Base-by-base conservation (phyloP, 2,329 filamentous ascomycete genomes). In the Didymella arachidicola region DNA sequence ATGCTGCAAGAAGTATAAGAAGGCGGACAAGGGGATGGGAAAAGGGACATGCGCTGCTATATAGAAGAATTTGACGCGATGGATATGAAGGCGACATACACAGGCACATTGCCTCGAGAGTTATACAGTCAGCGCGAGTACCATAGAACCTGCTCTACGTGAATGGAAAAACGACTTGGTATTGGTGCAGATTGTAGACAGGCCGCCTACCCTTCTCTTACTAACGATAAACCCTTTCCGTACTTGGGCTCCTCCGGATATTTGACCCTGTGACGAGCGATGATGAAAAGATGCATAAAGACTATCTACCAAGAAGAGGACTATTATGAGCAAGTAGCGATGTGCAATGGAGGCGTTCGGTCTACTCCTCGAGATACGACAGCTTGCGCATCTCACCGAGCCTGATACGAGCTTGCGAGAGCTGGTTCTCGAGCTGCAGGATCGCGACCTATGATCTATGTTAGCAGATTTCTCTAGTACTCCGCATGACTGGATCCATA, bases 311-410 rank as follows among this genome's bases (percentile, higher is more conserved):
- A 43, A 29, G 41, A 54, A 47, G 45, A 50, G 27, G 19, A 53
- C n/a, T 27, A 32, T 7, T 36, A 39, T 41, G 39, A 53, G 32
- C 34, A 45, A 5, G 11, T 4, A 25, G 22, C 22, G 8, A 26
- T 27, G 41, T 25, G 25, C 16, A 12, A 19, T 32, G 19, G 29
- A 41, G n/a, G 19, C 10, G 6, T 27, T 10, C 8, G 11, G 27
- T 25, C 60, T 70, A 77, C 60, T 77, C 74, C 47, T 77, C 74
- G 34, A 77, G 90, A 80, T 97, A 97, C 5, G 91, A 94, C 62
- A 97, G 92, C 86, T 97, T 97, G 76, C 95, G 88, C 95, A 99
- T 98, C 84, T 99, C 95, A 63, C 95, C 94, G 64, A 99, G 81
- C 53, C 93, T 84, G 73, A 90, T 88, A 68, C 94, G 85, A 41